Evolutionary conservation across 768 basidiomycete genomes (phyloP), one percentile per base, ranked within the genome.

Genomic region (Ramaria rubella): DNA sequence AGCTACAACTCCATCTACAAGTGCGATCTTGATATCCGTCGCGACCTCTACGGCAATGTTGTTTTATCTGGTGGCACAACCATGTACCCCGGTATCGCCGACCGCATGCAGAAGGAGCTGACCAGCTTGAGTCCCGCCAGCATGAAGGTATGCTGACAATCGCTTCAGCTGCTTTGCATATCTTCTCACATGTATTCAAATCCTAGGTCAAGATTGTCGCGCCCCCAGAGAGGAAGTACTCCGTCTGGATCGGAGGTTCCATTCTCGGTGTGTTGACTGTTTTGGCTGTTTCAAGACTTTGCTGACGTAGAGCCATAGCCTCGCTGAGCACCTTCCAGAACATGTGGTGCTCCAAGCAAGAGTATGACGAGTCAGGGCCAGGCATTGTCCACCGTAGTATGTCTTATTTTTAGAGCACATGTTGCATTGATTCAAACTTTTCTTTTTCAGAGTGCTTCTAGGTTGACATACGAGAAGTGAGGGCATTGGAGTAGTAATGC

Each of bases 311-410:
- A 62, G 72, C 73, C 64, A 66, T 75, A 61, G 93, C 92, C 44
- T 93, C 90, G 30, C 81, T 96, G 49, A 87, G 83, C 67, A 94
- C 93, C 64, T 95, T 95, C 93, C 93, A 95, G 77, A 94, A 93
- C 70, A 75, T 94, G 74, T 96, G 94, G 92, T 87, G 87, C 74
- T 85, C 86, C 58, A 90, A 90, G 73, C 88, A 91, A 67, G 92
- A 94, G 75, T 94, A 93, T 73, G 91, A 93, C 69, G 91, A 90
- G 70, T 80, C 79, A 55, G 86, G 87, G 45, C 86, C 87, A 60
- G 83, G 80, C 57, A 88, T 89, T 60, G 85, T 87, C 62, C 87
- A 88, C 65, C 86, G 86, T 77, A 87, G 58, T 55, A 43, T 36
- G 53, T 56, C 21, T 31, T 23, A 14, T 23, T 14, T 56, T 12